Percentiles rank a stretch among this genome's conserved stretches.
Conservation (phyloP, 1,139 yeast genomes). For the Candida labiduridarum region DNA sequence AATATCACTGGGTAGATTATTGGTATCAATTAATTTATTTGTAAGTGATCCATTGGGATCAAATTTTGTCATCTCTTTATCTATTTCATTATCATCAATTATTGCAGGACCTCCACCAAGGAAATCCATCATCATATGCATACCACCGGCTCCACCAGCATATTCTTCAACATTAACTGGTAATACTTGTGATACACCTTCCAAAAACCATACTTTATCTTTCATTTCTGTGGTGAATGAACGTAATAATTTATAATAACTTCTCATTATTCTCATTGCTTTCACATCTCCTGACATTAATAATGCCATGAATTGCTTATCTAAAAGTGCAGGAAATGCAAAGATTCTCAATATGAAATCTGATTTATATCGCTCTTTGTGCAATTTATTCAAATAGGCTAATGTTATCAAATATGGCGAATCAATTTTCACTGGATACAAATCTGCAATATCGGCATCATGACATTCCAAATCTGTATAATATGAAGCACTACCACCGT, state of each 20-base stretch:
- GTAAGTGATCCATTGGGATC: constrained; percentile 43
- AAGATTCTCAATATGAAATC: constrained; percentile 86
- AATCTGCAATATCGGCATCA: constrained; percentile 80
- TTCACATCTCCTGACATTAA: constrained; percentile 82
- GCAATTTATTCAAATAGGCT: constrained; percentile 82
- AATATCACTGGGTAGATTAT: constrained; percentile 59
- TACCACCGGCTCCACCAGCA: constrained; percentile 82
- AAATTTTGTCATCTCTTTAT: constrained; percentile 47
- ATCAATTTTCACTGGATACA: constrained; percentile 80
- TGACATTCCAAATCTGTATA: constrained; percentile 76
- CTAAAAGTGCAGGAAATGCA: constrained; percentile 91
- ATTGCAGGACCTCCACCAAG: constrained; percentile 70
- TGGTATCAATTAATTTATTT: constrained; percentile 52
- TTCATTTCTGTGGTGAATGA: constrained; percentile 85
- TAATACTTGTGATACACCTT: constrained; percentile 84
- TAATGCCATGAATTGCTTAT: constrained; percentile 71
- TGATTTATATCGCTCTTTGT: constrained; percentile 77
- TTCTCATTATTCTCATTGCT: constrained; percentile 88
- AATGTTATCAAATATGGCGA: constrained; percentile 87
- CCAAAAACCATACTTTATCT: constrained; percentile 90
- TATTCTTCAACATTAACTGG: constrained; percentile 85
- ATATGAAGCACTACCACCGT: constrained; percentile 24
- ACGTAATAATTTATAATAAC: constrained; percentile 79
- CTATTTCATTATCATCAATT: constrained; percentile 46
- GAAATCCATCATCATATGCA: constrained; percentile 89